phyloP scores from a whole-genome alignment of 805 yeast species.

The Sungouiozyma intestinalis region DNA sequence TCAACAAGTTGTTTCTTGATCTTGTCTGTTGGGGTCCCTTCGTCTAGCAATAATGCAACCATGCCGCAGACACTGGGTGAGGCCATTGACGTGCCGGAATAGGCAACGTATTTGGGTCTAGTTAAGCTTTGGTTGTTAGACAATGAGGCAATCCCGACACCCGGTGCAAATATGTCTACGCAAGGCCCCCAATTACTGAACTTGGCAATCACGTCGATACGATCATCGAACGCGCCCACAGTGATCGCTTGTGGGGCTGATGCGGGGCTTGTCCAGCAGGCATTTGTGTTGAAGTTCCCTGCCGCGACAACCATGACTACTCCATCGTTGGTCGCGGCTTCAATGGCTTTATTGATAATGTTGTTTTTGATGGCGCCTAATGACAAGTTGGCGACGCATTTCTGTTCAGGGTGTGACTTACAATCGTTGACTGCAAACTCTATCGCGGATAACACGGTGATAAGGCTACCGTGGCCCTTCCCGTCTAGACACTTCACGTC shows the following conservation, averaged over 20 bases:
- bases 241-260: slow-evolving; percentile 62
- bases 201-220: slow-evolving; percentile 54
- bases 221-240: slow-evolving; percentile 83
- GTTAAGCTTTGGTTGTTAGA: slow-evolving; percentile 21
- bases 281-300: slow-evolving; percentile 70
- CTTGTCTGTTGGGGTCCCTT: slow-evolving; percentile 37
- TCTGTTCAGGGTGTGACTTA: slow-evolving; percentile 14
- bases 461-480: slow-evolving; percentile 60
- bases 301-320: slow-evolving; percentile 72
- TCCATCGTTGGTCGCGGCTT: slow-evolving; percentile 66
- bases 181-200: slow-evolving; percentile 94
- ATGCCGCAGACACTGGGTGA: slow-evolving; percentile 66
- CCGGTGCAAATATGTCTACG: slow-evolving; percentile 79
- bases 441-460: slow-evolving; percentile 54
- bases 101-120: slow-evolving; percentile 14
- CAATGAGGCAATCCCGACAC: slow-evolving; percentile 55
- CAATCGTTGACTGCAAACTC: slow-evolving; percentile 60
- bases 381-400: slow-evolving; percentile 69
- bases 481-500: slow-evolving; percentile 67
- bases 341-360: slow-evolving; percentile 63
- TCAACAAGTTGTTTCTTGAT: slow-evolving; percentile 35
- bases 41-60: slow-evolving; percentile 43
- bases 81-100: slow-evolving; percentile 79
- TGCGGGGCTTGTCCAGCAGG: slow-evolving; percentile 82
- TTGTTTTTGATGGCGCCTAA: slow-evolving; percentile 63